Evolutionary conservation across 2,329 filamentous ascomycete genomes (phyloP).

Genomic region (Penicillium sp.): DNA sequence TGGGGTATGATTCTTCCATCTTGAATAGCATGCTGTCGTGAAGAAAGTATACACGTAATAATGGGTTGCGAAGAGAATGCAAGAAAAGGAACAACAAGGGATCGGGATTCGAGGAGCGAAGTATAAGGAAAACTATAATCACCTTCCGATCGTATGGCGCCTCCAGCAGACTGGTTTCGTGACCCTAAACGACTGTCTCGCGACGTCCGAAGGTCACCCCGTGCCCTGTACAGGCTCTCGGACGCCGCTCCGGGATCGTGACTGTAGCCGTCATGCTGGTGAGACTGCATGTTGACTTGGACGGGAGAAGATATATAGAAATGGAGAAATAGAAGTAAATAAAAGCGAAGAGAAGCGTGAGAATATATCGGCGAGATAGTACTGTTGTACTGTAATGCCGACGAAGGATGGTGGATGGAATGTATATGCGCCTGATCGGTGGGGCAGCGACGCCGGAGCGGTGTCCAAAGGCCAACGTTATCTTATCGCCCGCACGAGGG

Average conservation of each 20-base stretch:
- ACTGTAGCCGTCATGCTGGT: slow-evolving; percentile 35
- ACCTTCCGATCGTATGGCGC: slow-evolving; percentile 42
- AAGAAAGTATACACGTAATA: slow-evolving; percentile 1
- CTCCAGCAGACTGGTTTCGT: slow-evolving; percentile 31
- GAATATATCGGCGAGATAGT: background rate
- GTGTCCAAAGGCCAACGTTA: slow-evolving; percentile 11
- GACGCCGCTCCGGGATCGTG: slow-evolving; percentile 26
- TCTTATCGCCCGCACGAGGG: slow-evolving; percentile 5
- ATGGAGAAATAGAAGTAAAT: background rate
- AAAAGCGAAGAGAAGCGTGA: background rate
- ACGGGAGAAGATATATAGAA: background rate
- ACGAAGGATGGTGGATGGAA: background rate
- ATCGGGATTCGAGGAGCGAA: background rate
- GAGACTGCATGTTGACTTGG: slow-evolving; percentile 35
- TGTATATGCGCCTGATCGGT: slow-evolving; percentile 4
- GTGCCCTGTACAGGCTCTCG: slow-evolving; percentile 27
- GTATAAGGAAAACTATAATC: slow-evolving; percentile 18
- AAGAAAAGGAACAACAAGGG: background rate
- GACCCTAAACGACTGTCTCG: slow-evolving; percentile 31
- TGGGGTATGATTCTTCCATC: slow-evolving; percentile 19
- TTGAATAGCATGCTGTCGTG: slow-evolving; percentile 1
- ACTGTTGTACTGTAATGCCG: background rate
- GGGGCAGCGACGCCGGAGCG: slow-evolving; percentile 8
- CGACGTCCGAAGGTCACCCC: slow-evolving; percentile 28
- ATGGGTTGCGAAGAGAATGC: background rate